A percentile compares a stretch with the other conserved stretches of the same genome.
Conservation (phyloP, 495 filamentous ascomycete species). For the Elasticomyces elasticus region DNA sequence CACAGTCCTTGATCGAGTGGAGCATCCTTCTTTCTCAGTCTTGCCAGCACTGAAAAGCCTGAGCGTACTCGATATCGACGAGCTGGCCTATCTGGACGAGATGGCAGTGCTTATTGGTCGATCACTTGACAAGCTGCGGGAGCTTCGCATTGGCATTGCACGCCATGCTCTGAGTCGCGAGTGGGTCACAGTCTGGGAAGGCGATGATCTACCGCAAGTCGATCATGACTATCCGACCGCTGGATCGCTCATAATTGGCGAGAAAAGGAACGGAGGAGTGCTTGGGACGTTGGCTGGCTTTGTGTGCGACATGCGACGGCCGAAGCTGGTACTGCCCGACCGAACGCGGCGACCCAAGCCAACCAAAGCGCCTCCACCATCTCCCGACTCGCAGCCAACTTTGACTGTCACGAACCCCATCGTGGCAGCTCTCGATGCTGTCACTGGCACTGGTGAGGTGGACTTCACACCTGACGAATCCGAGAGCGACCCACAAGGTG, state of each 20-base stretch:
- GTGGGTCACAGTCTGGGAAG: slow-evolving; percentile 57
- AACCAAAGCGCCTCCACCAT: background rate
- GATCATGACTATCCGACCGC: slow-evolving; percentile 36
- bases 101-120: slow-evolving; percentile 71
- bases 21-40: slow-evolving; percentile 79
- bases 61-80: slow-evolving; percentile 81
- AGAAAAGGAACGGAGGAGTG: slow-evolving; percentile 53
- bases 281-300: slow-evolving; percentile 60
- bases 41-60: slow-evolving; percentile 72
- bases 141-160: slow-evolving; percentile 73
- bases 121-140: slow-evolving; percentile 56
- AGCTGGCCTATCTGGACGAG: slow-evolving; percentile 79
- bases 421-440: background rate
- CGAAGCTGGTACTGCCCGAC: slow-evolving; percentile 11
- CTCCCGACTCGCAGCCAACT: background rate
- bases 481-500: background rate
- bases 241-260: slow-evolving; percentile 24
- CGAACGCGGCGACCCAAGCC: slow-evolving; percentile 6
- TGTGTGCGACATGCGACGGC: slow-evolving; percentile 50
- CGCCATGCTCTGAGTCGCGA: slow-evolving; percentile 43
- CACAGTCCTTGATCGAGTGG: slow-evolving; percentile 43
- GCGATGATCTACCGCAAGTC: slow-evolving; percentile 45
- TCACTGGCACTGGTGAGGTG: background rate
- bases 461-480: background rate
- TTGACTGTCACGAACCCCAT: background rate